A percentile compares a stretch with the other conserved stretches of the same genome.
phyloP scores from a whole-genome alignment of 2,329 filamentous ascomycete genomes.

The Geosmithia flava region DNA sequence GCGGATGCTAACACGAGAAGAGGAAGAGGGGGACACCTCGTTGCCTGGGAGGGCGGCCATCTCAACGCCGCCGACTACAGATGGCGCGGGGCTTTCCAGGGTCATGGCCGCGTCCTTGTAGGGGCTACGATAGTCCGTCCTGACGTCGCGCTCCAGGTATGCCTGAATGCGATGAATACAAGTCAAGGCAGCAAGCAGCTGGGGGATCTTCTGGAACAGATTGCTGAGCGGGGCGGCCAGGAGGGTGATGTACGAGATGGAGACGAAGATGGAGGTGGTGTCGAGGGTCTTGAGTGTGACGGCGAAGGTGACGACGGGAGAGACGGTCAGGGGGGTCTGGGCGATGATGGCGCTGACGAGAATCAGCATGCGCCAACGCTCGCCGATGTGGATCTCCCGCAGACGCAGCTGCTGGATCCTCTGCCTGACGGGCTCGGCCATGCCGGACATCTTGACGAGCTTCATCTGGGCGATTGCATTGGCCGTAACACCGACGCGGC shows the following conservation, averaged over 20 bases:
- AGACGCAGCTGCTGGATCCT: conserved; percentile 8
- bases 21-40: neutral
- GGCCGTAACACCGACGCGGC: conserved; percentile 17
- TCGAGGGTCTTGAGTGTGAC: conserved; percentile 6
- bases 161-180: conserved; percentile 3
- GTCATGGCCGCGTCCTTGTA: too few relatives aligned
- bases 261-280: conserved; percentile 2
- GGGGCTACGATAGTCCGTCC: neutral
- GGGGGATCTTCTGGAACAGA: conserved; percentile 2
- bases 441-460: conserved; percentile 17
- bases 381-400: conserved; percentile 8
- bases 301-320: conserved; percentile 11
- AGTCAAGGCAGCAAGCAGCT: conserved; percentile 1
- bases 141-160: neutral
- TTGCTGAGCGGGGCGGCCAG: neutral
- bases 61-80: neutral
- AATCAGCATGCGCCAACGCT: conserved; percentile 6
- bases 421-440: conserved; percentile 10
- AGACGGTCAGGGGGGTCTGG: conserved; percentile 16
- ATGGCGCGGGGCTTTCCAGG: too few relatives aligned
- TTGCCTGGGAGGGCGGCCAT: neutral
- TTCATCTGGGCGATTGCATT: conserved; percentile 19
- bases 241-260: conserved; percentile 1
- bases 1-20: neutral
- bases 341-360: conserved; percentile 8